Percentiles rank a stretch among this genome's conserved stretches.
phyloP scores from a whole-genome alignment of 2,329 filamentous ascomycete genomes.

The Colletotrichum eremochloae region DNA sequence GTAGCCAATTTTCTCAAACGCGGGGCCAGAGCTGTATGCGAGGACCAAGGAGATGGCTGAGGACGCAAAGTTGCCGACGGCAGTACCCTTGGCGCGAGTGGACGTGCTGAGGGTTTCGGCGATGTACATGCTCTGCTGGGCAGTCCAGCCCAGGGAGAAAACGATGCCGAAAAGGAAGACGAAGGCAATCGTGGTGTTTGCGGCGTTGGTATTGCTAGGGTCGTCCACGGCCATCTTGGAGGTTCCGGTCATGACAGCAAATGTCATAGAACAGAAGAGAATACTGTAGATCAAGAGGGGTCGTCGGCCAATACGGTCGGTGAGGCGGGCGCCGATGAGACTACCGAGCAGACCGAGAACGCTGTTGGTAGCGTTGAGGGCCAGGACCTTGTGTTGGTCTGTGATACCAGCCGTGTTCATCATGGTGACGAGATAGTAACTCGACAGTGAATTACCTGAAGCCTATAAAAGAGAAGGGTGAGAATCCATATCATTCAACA shows the following conservation, averaged over 20 bases:
- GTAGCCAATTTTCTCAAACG: slow-evolving; percentile 58
- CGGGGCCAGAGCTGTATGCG: slow-evolving; percentile 60
- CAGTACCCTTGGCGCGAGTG: slow-evolving; percentile 61
- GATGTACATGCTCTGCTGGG: slow-evolving; percentile 64
- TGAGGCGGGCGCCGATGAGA: slow-evolving; percentile 67
- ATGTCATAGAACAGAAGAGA: slow-evolving; percentile 60
- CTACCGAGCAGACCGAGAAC: slow-evolving; percentile 65
- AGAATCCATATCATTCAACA: background rate
- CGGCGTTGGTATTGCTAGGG: slow-evolving; percentile 52
- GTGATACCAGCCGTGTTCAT: slow-evolving; percentile 66
- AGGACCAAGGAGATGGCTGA: slow-evolving; percentile 55
- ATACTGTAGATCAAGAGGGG: slow-evolving; percentile 64
- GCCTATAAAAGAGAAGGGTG: background rate
- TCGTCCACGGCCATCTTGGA: slow-evolving; percentile 59
- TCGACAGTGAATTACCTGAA: slow-evolving; percentile 60
- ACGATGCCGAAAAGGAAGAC: slow-evolving; percentile 67
- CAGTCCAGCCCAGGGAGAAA: slow-evolving; percentile 66
- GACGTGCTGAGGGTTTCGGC: slow-evolving; percentile 61
- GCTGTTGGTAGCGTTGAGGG: slow-evolving; percentile 66
- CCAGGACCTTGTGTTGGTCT: slow-evolving; percentile 60
- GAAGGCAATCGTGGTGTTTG: slow-evolving; percentile 62
- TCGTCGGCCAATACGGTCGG: slow-evolving; percentile 69
- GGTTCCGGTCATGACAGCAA: slow-evolving; percentile 63
- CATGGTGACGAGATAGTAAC: slow-evolving; percentile 68
- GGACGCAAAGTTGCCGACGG: slow-evolving; percentile 58